phyloP scores from a whole-genome alignment of 345 rosid species.

The Gossypium anomalum region DNA sequence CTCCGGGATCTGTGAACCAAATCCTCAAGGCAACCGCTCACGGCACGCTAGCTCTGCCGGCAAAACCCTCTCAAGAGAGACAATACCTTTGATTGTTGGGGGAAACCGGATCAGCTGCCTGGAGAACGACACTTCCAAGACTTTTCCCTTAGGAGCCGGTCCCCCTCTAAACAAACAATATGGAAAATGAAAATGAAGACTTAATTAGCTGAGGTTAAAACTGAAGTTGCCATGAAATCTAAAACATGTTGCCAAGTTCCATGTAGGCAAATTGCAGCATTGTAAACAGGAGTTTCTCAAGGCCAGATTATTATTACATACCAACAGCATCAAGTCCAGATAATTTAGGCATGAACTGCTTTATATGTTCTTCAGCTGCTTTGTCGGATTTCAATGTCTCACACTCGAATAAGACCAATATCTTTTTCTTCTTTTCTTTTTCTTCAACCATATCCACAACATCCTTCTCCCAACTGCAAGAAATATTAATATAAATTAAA shows the following conservation, averaged over 20 bases:
- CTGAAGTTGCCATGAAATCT: constrained; percentile 8
- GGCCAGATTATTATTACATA: constrained; percentile 24
- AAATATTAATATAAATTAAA: too few species aligned
- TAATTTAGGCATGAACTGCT: constrained; percentile 81
- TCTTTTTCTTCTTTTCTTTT: constrained; percentile 57
- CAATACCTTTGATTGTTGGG: too few species aligned
- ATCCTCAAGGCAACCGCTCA: too few species aligned
- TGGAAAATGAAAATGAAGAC: neutral
- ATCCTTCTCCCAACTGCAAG: constrained; percentile 73
- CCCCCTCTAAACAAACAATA: neutral
- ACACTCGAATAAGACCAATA: constrained; percentile 65
- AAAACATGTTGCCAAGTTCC: neutral
- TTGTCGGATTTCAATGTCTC: constrained; percentile 88
- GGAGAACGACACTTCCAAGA: too few species aligned
- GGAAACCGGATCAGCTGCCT: too few species aligned
- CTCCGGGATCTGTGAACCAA: too few species aligned
- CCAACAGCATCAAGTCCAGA: constrained; percentile 81
- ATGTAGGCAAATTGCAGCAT: neutral
- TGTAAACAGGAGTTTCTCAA: constrained; percentile 3
- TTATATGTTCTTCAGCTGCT: constrained; percentile 87
- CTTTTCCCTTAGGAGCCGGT: too few species aligned
- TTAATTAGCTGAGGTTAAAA: neutral
- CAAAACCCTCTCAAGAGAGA: too few species aligned
- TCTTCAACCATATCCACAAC: constrained; percentile 66
- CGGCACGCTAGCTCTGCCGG: too few species aligned